Evolutionary conservation across 2,329 filamentous ascomycete genomes (phyloP).

Genomic region (Fonsecaea pedrosoi): DNA sequence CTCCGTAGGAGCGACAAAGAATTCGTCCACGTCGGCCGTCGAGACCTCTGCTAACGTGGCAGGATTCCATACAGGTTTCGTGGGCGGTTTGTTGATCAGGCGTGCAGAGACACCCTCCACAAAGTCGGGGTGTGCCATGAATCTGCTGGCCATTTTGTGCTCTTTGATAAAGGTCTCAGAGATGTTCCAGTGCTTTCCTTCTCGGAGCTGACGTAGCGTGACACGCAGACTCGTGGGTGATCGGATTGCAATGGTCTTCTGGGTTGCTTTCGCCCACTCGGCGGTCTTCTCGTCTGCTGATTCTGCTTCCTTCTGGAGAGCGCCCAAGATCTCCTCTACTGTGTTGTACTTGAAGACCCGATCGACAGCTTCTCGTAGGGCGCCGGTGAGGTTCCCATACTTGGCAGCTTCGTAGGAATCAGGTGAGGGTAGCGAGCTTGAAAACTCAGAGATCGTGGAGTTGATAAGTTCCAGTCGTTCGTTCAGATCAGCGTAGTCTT

Average conservation of each 20-base stretch:
- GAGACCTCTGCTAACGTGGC: conserved; percentile 72
- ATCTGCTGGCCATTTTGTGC: conserved; percentile 79
- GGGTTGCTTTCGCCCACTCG: conserved; percentile 79
- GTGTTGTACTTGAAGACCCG: conserved; percentile 74
- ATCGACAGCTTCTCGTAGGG: conserved; percentile 81
- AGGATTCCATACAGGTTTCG: conserved; percentile 77
- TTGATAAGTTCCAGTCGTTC: conserved; percentile 76
- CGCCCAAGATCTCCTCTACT: conserved; percentile 72
- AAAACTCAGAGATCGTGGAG: conserved; percentile 88
- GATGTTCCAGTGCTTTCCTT: conserved; percentile 79
- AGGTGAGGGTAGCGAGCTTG: conserved; percentile 74
- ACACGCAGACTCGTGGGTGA: conserved; percentile 90
- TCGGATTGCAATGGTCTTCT: conserved; percentile 74
- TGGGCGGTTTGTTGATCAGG: conserved; percentile 72
- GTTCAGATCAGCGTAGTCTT: conserved; percentile 70
- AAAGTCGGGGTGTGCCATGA: conserved; percentile 93
- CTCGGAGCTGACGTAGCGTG: conserved; percentile 79
- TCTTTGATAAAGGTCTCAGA: conserved; percentile 84
- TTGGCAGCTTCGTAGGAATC: conserved; percentile 61
- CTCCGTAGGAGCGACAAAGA: conserved; percentile 66
- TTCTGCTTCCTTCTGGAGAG: conserved; percentile 62
- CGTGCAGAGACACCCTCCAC: conserved; percentile 85
- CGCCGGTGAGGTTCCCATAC: conserved; percentile 63
- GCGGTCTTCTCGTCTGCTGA: conserved; percentile 59
- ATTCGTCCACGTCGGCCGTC: conserved; percentile 65